Conservation (phyloP, 2,329 filamentous ascomycete species). For the Colletotrichum lini region DNA sequence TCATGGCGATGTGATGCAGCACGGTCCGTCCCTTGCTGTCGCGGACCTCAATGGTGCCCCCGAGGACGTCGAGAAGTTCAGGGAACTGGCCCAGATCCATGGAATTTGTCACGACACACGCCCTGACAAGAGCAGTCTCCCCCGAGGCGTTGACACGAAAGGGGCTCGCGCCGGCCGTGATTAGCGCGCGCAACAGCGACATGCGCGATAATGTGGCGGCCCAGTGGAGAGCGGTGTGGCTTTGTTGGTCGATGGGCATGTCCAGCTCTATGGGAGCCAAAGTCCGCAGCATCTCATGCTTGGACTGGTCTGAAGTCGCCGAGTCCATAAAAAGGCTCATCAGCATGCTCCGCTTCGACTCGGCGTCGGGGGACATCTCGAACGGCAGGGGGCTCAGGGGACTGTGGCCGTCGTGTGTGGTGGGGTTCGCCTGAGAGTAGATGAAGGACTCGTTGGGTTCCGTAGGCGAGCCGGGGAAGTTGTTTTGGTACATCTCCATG, state of each 20-base stretch:
- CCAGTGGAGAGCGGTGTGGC: conserved; percentile 95
- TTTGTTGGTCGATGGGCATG: conserved; percentile 89
- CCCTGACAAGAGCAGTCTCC: conserved; percentile 93
- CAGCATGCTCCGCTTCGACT: conserved; percentile 85
- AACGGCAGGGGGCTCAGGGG: conserved; percentile 76
- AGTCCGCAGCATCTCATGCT: conserved; percentile 82
- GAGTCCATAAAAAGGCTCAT: conserved; percentile 88
- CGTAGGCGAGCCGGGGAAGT: conserved; percentile 80
- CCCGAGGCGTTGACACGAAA: conserved; percentile 90
- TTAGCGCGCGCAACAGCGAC: conserved; percentile 83
- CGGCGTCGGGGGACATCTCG: conserved; percentile 74
- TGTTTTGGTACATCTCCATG: conserved; percentile 61
- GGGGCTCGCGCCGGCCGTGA: conserved; percentile 88
- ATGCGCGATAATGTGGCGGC: conserved; percentile 92
- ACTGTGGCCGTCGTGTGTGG: conserved; percentile 62
- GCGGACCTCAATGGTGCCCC: conserved; percentile 89
- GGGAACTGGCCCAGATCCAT: conserved; percentile 93
- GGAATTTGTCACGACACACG: conserved; percentile 94
- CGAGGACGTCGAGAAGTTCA: conserved; percentile 89
- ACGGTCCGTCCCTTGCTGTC: conserved; percentile 93
- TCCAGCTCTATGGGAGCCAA: conserved; percentile 88
- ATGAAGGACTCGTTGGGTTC: conserved; percentile 86
- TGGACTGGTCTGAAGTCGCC: conserved; percentile 76
- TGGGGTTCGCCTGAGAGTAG: conserved; percentile 66
- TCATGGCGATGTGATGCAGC: conserved; percentile 95